Conservation (phyloP, 768 basidiomycete genomes). For the Collybia sp. region DNA sequence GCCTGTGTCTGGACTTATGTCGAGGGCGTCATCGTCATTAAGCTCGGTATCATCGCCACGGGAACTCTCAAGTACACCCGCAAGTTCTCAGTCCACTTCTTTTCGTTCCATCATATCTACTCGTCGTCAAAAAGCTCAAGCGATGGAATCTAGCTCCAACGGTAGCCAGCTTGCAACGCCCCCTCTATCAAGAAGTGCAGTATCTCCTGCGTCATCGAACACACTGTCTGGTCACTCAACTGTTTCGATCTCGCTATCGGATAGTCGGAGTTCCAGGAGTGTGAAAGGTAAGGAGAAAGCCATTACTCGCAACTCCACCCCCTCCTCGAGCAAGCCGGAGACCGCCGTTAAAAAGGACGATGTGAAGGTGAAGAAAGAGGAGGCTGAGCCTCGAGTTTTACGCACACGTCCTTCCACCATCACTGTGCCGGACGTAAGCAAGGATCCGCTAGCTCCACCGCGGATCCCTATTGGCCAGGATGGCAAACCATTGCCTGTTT, state of each 20-base stretch:
- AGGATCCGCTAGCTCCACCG: conserved; percentile 30
- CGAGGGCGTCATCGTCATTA: conserved; percentile 34
- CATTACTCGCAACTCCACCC: conserved; percentile 23
- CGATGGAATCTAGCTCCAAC: conserved; percentile 10
- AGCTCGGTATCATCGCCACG: conserved; percentile 35
- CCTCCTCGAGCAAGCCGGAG: conserved; percentile 15
- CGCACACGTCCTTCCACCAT: conserved; percentile 41
- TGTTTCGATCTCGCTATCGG: conserved; percentile 18
- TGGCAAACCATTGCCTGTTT: conserved; percentile 66
- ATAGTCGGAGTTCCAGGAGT: conserved; percentile 27
- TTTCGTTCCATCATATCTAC: conserved; percentile 59
- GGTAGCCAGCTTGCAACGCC: conserved; percentile 38
- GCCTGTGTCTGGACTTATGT: conserved; percentile 22
- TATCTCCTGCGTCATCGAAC: conserved; percentile 21
- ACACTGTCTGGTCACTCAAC: conserved; percentile 29
- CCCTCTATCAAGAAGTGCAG: conserved; percentile 40
- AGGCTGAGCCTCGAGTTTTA: conserved; percentile 46
- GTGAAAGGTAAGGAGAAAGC: conserved; percentile 33
- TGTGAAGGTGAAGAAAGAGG: conserved; percentile 41
- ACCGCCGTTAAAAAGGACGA: conserved; percentile 24
- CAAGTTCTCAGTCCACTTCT: conserved; percentile 27
- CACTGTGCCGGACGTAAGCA: conserved; percentile 27
- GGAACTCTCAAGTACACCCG: conserved; percentile 24
- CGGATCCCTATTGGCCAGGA: conserved; percentile 53
- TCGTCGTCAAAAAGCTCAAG: conserved; percentile 46